These are phyloP conservation scores for Aspergillus vadensis DNA, from an alignment of 2,329 filamentous ascomycete species.

Conservation along the genomic window DNA sequence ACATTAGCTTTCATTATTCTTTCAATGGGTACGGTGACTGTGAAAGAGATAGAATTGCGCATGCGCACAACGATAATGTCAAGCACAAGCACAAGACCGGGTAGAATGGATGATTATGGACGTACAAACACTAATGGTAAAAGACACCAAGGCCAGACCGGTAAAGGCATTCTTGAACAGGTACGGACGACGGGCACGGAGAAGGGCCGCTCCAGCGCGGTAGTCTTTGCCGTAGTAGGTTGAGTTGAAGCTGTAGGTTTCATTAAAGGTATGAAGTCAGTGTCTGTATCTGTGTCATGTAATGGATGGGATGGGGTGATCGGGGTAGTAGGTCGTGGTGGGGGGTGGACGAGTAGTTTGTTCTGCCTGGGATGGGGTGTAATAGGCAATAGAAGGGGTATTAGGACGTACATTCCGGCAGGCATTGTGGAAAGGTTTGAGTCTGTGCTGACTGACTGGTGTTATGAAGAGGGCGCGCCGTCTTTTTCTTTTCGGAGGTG, in stretches of 20 bases:
- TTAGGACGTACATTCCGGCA: conserved; percentile 19
- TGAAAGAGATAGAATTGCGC: too few relatives aligned
- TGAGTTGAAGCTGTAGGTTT: conserved; percentile 59
- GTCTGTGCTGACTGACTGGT: not conserved
- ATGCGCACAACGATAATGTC: too few relatives aligned
- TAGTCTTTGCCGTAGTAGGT: conserved; percentile 92
- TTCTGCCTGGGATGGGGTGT: not conserved
- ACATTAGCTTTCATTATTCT: too few relatives aligned
- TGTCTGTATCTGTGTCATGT: not conserved
- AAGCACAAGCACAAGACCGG: too few relatives aligned
- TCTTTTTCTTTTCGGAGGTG: not conserved
- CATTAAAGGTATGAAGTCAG: conserved; percentile 5
- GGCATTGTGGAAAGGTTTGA: conserved; percentile 12
- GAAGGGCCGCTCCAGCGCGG: conserved; percentile 82
- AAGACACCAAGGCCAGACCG: conserved; percentile 70
- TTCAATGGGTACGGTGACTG: too few relatives aligned
- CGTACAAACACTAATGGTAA: conserved; percentile 88
- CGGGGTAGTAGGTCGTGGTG: not conserved
- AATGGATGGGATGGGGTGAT: not conserved
- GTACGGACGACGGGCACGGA: conserved; percentile 89
- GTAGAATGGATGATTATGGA: too few relatives aligned
- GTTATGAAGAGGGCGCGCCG: not conserved
- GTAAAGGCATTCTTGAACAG: conserved; percentile 85
- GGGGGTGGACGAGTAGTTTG: not conserved
- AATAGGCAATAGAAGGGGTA: too few relatives aligned